These are phyloP conservation scores for Prunus padus DNA, from an alignment of 306 rosid species.

Conservation along the genomic window DNA sequence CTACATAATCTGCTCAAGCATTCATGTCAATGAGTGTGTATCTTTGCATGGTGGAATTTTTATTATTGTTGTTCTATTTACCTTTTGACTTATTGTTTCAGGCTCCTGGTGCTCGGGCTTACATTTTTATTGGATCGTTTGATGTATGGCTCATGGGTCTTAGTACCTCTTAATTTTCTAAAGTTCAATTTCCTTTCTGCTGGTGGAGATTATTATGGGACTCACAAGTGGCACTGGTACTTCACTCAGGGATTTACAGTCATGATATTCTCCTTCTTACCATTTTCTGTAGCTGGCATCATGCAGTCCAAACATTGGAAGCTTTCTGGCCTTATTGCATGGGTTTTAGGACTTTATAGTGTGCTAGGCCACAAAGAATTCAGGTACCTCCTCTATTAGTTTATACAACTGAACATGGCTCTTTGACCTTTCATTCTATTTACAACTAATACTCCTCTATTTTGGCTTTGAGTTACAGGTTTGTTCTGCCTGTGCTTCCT, in stretches of 20 bases:
- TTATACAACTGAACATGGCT: slow-evolving; percentile 13
- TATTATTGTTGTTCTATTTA: slow-evolving; percentile 13
- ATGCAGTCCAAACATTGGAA: slow-evolving; percentile 74
- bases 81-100: slow-evolving; percentile 35
- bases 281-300: slow-evolving; percentile 77
- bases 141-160: slow-evolving; percentile 80
- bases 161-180: slow-evolving; percentile 87
- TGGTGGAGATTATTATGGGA: slow-evolving; percentile 97
- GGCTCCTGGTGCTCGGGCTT: slow-evolving; percentile 71
- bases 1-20: background rate
- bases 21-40: background rate
- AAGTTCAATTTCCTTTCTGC: slow-evolving; percentile 90
- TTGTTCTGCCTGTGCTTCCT: slow-evolving; percentile 94
- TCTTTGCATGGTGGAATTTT: slow-evolving; percentile 8
- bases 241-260: slow-evolving; percentile 86
- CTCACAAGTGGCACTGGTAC: slow-evolving; percentile 99
- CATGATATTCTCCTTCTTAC: slow-evolving; percentile 77
- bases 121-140: slow-evolving; percentile 64
- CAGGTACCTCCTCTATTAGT: slow-evolving; percentile 51
- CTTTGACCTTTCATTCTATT: slow-evolving; percentile 20
- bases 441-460: slow-evolving; percentile 16
- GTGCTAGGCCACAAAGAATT: slow-evolving; percentile 92
- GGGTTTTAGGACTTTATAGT: slow-evolving; percentile 85
- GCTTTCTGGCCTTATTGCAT: slow-evolving; percentile 70
- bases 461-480: slow-evolving; percentile 48